Evolutionary conservation across 2,329 filamentous ascomycete genomes (phyloP).

Genomic region (Hymenoscyphus infarciens): DNA sequence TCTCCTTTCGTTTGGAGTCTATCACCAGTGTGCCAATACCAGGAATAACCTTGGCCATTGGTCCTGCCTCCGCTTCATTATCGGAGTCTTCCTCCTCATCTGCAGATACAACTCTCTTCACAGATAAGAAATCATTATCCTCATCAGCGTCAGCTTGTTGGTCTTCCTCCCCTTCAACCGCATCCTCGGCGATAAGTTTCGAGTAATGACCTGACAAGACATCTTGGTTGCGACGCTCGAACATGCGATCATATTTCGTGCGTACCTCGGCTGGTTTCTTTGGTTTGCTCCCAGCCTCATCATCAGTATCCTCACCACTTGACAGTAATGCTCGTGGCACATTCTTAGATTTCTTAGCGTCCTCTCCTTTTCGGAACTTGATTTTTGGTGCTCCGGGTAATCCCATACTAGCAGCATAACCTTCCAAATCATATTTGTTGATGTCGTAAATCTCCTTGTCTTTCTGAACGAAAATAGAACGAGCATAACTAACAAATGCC

Average conservation of each 20-base stretch:
- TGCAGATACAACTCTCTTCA: slow-evolving; percentile 76
- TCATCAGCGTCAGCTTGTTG: slow-evolving; percentile 55
- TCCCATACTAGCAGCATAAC: slow-evolving; percentile 79
- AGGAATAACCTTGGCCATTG: slow-evolving; percentile 57
- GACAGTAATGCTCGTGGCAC: slow-evolving; percentile 66
- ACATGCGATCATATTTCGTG: slow-evolving; percentile 98
- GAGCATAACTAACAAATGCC: slow-evolving; percentile 86
- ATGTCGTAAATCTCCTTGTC: slow-evolving; percentile 91
- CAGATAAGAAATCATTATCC: slow-evolving; percentile 79
- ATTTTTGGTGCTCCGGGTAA: slow-evolving; percentile 89
- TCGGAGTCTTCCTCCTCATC: slow-evolving; percentile 43
- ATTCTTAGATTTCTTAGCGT: slow-evolving; percentile 84
- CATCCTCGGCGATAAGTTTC: slow-evolving; percentile 70
- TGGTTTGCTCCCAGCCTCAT: slow-evolving; percentile 49
- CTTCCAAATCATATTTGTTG: slow-evolving; percentile 77
- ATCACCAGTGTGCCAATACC: slow-evolving; percentile 72
- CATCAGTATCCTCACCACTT: slow-evolving; percentile 58
- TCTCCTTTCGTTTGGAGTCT: slow-evolving; percentile 93
- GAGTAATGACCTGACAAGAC: slow-evolving; percentile 91
- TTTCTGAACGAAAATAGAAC: slow-evolving; percentile 81
- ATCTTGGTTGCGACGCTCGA: slow-evolving; percentile 93
- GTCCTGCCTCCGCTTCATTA: slow-evolving; percentile 41
- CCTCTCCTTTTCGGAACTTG: slow-evolving; percentile 87
- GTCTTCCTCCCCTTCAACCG: slow-evolving; percentile 41
- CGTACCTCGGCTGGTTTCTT: slow-evolving; percentile 68